These are phyloP conservation scores for Solanum aculeatissimum DNA, from an alignment of 305 asterid genomes.

Conservation along the genomic window DNA sequence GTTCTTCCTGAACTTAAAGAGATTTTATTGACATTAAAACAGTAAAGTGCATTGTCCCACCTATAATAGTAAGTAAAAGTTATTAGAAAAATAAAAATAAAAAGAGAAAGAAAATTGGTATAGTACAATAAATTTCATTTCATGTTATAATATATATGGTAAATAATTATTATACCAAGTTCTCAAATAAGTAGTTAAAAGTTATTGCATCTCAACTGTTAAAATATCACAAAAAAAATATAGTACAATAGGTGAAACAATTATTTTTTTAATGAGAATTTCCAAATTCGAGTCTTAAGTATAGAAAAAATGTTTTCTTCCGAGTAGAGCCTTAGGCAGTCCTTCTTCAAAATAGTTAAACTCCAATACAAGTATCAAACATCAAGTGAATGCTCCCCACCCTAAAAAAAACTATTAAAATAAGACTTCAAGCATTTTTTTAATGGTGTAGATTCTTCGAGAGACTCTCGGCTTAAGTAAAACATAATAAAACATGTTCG, in stretches of 20 bases:
- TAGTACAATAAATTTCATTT: neutral
- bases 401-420: too few species aligned
- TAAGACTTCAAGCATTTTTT: too few species aligned
- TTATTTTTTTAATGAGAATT: too few species aligned
- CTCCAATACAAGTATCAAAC: too few species aligned
- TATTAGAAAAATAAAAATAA: neutral
- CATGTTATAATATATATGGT: neutral
- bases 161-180: neutral
- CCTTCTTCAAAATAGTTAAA: accelerated
- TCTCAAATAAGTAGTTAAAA: neutral
- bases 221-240: too few species aligned
- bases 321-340: too few species aligned
- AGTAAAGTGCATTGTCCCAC: neutral
- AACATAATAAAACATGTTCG: neutral
- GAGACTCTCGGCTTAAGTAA: neutral
- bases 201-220: neutral
- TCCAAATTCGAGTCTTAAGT: too few species aligned
- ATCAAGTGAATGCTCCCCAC: too few species aligned
- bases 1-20: neutral
- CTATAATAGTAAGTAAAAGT: neutral
- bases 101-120: neutral
- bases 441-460: too few species aligned
- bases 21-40: constrained; percentile 8
- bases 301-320: too few species aligned
- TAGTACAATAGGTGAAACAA: too few species aligned